Base-by-base conservation (phyloP, 2,329 filamentous ascomycete genomes). In the Furcasterigmium sp. region DNA sequence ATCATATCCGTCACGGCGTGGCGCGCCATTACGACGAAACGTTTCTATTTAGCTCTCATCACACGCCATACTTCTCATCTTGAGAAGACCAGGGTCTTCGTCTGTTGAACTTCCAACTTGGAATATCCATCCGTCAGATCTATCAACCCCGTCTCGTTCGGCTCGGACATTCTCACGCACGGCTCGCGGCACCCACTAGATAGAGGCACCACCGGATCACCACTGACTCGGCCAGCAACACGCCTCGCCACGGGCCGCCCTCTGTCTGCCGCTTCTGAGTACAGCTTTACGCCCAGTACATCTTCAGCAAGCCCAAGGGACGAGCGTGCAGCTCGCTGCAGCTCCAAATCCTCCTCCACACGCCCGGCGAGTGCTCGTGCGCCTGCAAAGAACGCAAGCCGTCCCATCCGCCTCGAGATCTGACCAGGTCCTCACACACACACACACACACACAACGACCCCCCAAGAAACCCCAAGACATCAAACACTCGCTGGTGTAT, bases 401-500 rank as follows among this genome's bases (percentile, higher is more conserved):
- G 17, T 17, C n/a, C 18, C 30, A 34, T 34, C 30, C 15, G 9
- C 30, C 14, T 34, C 15, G 18, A 34, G 30, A n/a, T 34, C 8
- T 17, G 30, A 17, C n/a, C 9, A 34, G 15, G 30, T 5, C 13
- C 30, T 30, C 25, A 13, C 8, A 28, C 25, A 8, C 11, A 30
- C 7, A 17, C 14, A 34, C 13, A 15, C 5, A 18, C 30, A 15
- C 18, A 17, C 30, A 18, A 34, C 30, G n/a, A 17, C 30, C 30
- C 14, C 14, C 30, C 30, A 34, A 15, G n/a, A n/a, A 30, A 17
- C 30, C 30, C 18, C 7, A 15, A 17, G 14, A 34, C 30, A 34
- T 34, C 13, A 34, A 34, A 34, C 30, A 34, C 30, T 34, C 30
- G 25, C 18, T n/a, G 14, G 25, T 44, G 42, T 41, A 45, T 41